Conservation (phyloP, 805 yeast species). For the Wickerhamiella azymoides region DNA sequence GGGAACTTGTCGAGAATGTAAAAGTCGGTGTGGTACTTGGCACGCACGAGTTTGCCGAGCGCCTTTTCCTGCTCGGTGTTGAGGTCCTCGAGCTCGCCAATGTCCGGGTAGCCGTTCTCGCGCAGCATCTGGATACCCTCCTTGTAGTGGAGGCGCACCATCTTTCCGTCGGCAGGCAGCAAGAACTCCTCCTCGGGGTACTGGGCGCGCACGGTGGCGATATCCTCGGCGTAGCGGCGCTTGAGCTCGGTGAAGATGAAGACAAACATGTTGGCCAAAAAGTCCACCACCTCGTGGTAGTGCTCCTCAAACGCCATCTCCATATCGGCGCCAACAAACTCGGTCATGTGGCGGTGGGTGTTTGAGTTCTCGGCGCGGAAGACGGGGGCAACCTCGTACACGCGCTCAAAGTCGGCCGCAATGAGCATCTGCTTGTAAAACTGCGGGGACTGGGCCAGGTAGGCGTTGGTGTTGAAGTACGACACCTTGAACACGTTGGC, state of each 20-base stretch:
- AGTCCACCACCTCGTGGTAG: constrained; percentile 75
- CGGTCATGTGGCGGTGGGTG: constrained; percentile 99
- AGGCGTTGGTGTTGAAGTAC: constrained; percentile 87
- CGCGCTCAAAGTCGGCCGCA: constrained; percentile 95
- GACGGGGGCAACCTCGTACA: constrained; percentile 92
- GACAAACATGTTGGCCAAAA: constrained; percentile 58
- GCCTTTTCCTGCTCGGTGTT: constrained; percentile 90
- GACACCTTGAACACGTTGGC: constrained; percentile 88
- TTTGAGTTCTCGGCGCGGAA: constrained; percentile 98
- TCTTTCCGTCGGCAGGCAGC: constrained; percentile 84
- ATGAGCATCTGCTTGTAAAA: constrained; percentile 94
- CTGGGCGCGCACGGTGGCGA: constrained; percentile 80
- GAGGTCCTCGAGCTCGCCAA: constrained; percentile 70
- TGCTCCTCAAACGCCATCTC: constrained; percentile 98
- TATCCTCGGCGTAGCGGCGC: constrained; percentile 65
- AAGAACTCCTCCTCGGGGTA: constrained; percentile 96
- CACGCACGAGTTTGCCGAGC: constrained; percentile 81
- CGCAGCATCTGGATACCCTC: constrained; percentile 83
- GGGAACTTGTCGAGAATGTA: constrained; percentile 98
- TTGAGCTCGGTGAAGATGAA: constrained; percentile 79
- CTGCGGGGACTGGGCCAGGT: constrained; percentile 96
- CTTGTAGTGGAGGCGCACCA: constrained; percentile 78
- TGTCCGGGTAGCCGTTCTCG: constrained; percentile 72
- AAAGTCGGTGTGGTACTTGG: constrained; percentile 93
- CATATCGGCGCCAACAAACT: constrained; percentile 90